These are phyloP conservation scores for Lentinula guzmanii DNA, from an alignment of 768 basidiomycete species.

Conservation along the genomic window DNA sequence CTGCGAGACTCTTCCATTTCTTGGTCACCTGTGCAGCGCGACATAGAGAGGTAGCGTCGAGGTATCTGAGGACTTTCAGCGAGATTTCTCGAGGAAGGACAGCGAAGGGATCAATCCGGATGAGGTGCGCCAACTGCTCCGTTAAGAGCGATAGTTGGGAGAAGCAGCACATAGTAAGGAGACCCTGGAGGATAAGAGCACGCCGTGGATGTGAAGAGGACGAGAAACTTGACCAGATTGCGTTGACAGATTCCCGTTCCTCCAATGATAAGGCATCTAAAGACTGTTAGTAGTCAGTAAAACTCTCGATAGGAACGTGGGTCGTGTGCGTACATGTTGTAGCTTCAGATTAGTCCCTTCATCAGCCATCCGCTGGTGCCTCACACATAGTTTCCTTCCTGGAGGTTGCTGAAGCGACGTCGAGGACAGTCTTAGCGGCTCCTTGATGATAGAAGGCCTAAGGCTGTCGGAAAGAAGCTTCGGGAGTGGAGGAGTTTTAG, in stretches of 20 bases:
- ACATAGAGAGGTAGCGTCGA: slow-evolving; percentile 90
- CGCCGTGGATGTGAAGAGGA: slow-evolving; percentile 88
- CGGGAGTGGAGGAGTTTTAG: slow-evolving; percentile 29
- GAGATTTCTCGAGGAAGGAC: slow-evolving; percentile 88
- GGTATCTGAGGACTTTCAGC: slow-evolving; percentile 79
- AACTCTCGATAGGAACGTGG: background rate
- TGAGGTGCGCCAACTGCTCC: slow-evolving; percentile 85
- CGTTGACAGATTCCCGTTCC: slow-evolving; percentile 84
- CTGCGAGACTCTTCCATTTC: slow-evolving; percentile 83
- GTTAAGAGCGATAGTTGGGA: slow-evolving; percentile 95
- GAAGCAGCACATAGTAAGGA: slow-evolving; percentile 99
- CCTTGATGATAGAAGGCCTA: slow-evolving; percentile 6
- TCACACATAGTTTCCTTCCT: slow-evolving; percentile 77
- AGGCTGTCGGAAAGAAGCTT: slow-evolving; percentile 12
- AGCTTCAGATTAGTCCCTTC: slow-evolving; percentile 89
- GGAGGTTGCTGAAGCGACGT: slow-evolving; percentile 30
- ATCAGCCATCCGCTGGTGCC: slow-evolving; percentile 96
- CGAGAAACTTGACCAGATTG: slow-evolving; percentile 96
- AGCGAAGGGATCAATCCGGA: slow-evolving; percentile 91
- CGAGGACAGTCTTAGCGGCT: slow-evolving; percentile 9
- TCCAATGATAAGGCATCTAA: slow-evolving; percentile 82
- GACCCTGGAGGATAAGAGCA: slow-evolving; percentile 90
- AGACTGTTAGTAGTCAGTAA: slow-evolving; percentile 45
- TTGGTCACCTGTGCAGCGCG: slow-evolving; percentile 88
- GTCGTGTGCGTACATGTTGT: slow-evolving; percentile 61